Conservation (phyloP, 768 basidiomycete genomes). For the Pulveroboletus sp. region DNA sequence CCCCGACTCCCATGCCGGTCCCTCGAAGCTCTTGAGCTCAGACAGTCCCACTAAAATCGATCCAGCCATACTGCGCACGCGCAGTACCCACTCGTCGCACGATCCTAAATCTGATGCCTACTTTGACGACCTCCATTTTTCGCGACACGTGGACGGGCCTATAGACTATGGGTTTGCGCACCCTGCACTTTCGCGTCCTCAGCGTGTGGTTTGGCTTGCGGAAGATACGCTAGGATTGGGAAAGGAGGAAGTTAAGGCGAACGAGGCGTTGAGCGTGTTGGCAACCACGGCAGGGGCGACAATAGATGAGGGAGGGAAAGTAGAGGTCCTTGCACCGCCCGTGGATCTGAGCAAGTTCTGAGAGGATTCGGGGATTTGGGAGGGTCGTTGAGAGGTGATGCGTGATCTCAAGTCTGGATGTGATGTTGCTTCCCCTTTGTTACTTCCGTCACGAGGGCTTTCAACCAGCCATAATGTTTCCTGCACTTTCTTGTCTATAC, state of each 20-base stretch:
- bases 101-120: constrained; percentile 4
- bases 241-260: constrained; percentile 55
- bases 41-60: neutral
- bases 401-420: neutral
- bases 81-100: neutral
- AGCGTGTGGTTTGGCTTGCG: constrained; percentile 83
- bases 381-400: neutral
- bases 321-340: constrained; percentile 28
- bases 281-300: constrained; percentile 46
- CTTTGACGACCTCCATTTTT: constrained; percentile 20
- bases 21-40: neutral
- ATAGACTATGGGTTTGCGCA: constrained; percentile 75
- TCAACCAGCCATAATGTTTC: neutral
- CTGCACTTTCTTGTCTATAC: neutral
- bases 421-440: neutral
- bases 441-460: neutral
- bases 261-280: constrained; percentile 47
- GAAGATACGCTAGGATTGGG: constrained; percentile 53
- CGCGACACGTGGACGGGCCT: constrained; percentile 23
- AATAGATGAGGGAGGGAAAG: constrained; percentile 60
- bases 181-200: constrained; percentile 71
- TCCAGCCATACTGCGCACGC: neutral
- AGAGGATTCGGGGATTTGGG: neutral
- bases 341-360: constrained; percentile 29
- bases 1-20: constrained; percentile 7